Evolutionary conservation across 805 yeast genomes (phyloP).

Genomic region (Pichia kluyveri): DNA sequence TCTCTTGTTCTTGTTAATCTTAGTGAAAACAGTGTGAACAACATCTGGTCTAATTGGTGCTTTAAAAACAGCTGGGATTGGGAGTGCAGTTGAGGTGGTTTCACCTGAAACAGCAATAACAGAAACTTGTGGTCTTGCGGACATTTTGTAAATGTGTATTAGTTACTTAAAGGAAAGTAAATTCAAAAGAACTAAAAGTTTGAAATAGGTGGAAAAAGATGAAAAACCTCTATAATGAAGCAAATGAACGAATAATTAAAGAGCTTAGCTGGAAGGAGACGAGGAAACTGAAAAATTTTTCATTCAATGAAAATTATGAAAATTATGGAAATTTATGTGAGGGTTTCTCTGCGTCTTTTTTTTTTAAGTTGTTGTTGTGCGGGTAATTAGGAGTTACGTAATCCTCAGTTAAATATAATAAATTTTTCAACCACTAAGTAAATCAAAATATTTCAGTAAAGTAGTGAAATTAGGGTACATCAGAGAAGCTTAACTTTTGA

Average conservation of each 20-base stretch:
- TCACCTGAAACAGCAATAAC: slow-evolving; percentile 81
- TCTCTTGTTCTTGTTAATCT: slow-evolving; percentile 99
- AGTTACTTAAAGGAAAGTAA: slow-evolving; percentile 1
- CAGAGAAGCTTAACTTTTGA: background rate
- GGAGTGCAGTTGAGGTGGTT: slow-evolving; percentile 72
- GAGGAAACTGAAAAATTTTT: background rate
- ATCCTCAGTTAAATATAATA: too few species aligned
- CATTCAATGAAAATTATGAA: too few species aligned
- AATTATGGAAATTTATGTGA: too few species aligned
- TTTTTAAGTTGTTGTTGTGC: too few species aligned
- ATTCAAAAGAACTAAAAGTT: background rate
- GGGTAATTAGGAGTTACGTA: too few species aligned
- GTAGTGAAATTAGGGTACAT: too few species aligned
- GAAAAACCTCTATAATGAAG: background rate
- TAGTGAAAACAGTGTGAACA: slow-evolving; percentile 97
- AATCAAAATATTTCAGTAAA: too few species aligned
- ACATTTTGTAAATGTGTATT: slow-evolving; percentile 19
- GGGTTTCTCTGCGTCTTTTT: background rate
- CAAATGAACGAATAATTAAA: too few species aligned
- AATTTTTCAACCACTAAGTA: too few species aligned
- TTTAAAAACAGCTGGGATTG: slow-evolving; percentile 97
- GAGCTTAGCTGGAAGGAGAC: too few species aligned
- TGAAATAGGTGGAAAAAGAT: background rate
- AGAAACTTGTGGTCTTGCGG: slow-evolving; percentile 89
- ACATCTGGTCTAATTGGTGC: slow-evolving; percentile 99